Evolutionary conservation across 257 asterid species (phyloP).

Genomic region (Solanum pinnatisectum): DNA sequence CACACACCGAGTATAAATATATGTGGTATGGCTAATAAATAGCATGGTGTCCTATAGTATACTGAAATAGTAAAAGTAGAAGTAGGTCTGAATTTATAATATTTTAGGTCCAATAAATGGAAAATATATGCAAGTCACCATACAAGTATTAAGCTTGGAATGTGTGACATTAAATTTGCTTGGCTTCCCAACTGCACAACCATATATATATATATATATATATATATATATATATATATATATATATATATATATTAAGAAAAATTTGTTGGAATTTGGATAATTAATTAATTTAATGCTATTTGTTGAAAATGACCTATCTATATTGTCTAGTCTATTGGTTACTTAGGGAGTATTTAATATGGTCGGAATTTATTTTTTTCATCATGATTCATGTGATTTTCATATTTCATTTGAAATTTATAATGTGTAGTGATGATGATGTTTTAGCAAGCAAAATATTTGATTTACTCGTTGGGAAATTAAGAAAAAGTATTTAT

Average conservation of each 20-base stretch:
- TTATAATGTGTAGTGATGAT: background rate
- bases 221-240: too few species aligned
- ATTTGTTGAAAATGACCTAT: background rate
- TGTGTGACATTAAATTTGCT: background rate
- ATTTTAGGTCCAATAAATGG: background rate
- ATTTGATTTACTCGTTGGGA: background rate
- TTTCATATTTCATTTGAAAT: background rate
- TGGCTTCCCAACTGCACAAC: background rate
- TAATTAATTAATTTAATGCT: background rate
- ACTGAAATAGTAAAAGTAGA: background rate
- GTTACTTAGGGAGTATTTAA: background rate
- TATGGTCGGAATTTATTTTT: background rate
- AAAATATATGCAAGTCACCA: background rate
- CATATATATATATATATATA: too few species aligned
- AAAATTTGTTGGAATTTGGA: background rate
- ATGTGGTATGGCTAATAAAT: background rate
- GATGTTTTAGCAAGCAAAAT: background rate
- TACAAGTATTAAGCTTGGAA: background rate
- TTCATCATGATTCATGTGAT: background rate
- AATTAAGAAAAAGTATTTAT: background rate
- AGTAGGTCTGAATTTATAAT: background rate
- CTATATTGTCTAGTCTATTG: background rate
- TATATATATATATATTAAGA: too few species aligned
- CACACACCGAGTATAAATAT: background rate
- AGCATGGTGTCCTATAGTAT: too few species aligned